A percentile compares a stretch with the other conserved stretches of the same genome.
Evolutionary conservation across 768 basidiomycete species (phyloP).

Genomic region (Symmetrospora coprosmae): DNA sequence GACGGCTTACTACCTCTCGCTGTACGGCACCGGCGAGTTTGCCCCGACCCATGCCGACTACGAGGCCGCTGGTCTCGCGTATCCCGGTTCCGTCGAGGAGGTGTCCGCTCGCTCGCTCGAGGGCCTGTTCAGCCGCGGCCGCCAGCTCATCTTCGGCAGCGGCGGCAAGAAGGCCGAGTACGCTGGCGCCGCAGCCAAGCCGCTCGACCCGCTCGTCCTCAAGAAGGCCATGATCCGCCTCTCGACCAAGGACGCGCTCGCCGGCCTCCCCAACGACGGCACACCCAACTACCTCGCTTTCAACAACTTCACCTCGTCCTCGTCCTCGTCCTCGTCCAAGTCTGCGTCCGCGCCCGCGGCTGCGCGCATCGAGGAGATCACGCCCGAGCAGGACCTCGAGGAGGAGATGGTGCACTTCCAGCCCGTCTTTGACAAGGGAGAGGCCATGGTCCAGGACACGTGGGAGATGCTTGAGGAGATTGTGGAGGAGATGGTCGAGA

Average conservation of each 20-base stretch:
- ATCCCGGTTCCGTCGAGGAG: conserved; percentile 30
- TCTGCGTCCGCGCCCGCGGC: background rate
- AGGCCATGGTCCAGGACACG: background rate
- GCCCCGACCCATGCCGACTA: conserved; percentile 20
- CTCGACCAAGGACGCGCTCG: conserved; percentile 46
- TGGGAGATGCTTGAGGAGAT: conserved; percentile 9
- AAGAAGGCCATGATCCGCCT: conserved; percentile 60
- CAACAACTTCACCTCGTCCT: conserved; percentile 46
- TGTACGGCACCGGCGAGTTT: conserved; percentile 36
- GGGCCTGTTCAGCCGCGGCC: conserved; percentile 38
- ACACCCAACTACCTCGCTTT: conserved; percentile 62
- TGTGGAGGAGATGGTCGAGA: conserved; percentile 10
- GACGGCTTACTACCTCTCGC: conserved; percentile 77
- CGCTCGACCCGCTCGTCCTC: conserved; percentile 54
- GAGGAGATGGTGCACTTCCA: conserved; percentile 19
- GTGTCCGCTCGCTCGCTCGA: conserved; percentile 44
- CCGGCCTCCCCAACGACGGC: conserved; percentile 39
- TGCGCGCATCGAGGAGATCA: no score
- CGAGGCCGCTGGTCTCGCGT: conserved; percentile 38
- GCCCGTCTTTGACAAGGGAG: background rate
- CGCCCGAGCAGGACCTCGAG: no score
- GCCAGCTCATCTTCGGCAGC: conserved; percentile 18
- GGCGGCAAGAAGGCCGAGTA: conserved; percentile 35
- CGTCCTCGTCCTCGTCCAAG: background rate
- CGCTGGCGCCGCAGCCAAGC: conserved; percentile 35